Base-by-base conservation (phyloP, 805 yeast genomes). In the Starmera dryadoides region DNA sequence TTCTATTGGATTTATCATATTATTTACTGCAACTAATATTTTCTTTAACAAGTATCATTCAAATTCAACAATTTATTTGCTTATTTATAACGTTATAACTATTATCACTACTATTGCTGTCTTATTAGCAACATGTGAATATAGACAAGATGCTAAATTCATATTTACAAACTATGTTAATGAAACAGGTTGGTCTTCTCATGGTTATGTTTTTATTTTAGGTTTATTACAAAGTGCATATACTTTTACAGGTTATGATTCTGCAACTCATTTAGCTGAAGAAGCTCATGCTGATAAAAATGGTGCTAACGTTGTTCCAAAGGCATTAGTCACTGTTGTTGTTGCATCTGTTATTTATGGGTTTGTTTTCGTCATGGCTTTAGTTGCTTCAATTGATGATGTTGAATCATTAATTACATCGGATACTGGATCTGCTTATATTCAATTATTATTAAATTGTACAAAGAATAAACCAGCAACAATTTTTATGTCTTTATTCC, bases 211-310 rank as follows among this genome's bases (percentile, higher is more conserved):
- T 36, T 53, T 52, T 43, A 50, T 53, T 30, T 35, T 53, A 34
- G 58, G 58, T 39, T 39, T 53, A 14, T 38, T 53, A 16, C 58
- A 52, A 35, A 44, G 50, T 22, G 56, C 55, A 14, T 52, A 47
- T 36, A 52, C 56, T 11, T 52, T 62, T 33, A 50, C 62, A 5
- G 55, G 63, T 37, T 60, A 56, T 39, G 68, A 62, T 44, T 57
- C 62, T 6, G 58, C 59, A 3, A 53, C 61, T 8, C 66, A 60
- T 41, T 52, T 59, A 48, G 61, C 65, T 3, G 64, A 60, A 40
- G 65, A 62, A 44, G 54, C 61, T 37, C 52, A 6, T 45, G n/a
- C n/a, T n/a, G n/a, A n/a, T n/a, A n/a, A 48, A 21, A 37, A 40
- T 1, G 55, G 55, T 4, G 52, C 48, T 28, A 55, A 50, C 39